Evolutionary conservation across 148 eudicot species (phyloP), one percentile per base, ranked within the genome.

Genomic region (Polygonum aviculare): DNA sequence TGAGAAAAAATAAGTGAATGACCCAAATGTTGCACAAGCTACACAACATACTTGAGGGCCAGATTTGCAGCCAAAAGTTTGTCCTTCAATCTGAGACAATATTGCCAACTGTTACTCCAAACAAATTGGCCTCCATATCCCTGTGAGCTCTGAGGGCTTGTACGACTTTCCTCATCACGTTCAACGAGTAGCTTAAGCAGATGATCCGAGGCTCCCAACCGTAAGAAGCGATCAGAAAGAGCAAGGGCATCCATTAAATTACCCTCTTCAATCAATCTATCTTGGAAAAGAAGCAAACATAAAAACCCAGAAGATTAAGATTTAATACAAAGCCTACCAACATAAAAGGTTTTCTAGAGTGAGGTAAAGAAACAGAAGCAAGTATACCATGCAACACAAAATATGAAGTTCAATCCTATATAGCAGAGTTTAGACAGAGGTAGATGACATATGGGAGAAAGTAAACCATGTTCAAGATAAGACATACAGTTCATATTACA

Each of bases 241-340:
- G 98, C 98, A 77, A 95, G 99, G 16, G 99, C 99, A 86, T 96
- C 99, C 88, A 85, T 72, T 52, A 93, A 78, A 77, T 96, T 93
- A 45, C 91, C 97, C 77, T 96, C 99, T 78, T 91, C 91, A 49
- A 93, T 91, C 78, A 91, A 81, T 76, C 99, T 93, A 88, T 54
- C 73, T 36, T 41, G 60, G 26, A 41, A 41, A 51, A 18, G 36
- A 60, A 67, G 12, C 41, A 60, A 10, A 41, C 41, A 69, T 9
- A 69, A 54, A 45, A 54, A 33, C 16, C n/a, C 69, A 33, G 22
- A 38, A 35, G 19, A 1, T 63, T 63, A 4, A 63, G 35, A 33
- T 33, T 35, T n/a, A 33, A 63, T 35, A 63, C 18, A 63, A 63
- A 63, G 70, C 33, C 7, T 63, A 35, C 16, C 70, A 33, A 2